Evolutionary conservation across 2,329 filamentous ascomycete species (phyloP).

Genomic region (Cytospora chrysosperma): DNA sequence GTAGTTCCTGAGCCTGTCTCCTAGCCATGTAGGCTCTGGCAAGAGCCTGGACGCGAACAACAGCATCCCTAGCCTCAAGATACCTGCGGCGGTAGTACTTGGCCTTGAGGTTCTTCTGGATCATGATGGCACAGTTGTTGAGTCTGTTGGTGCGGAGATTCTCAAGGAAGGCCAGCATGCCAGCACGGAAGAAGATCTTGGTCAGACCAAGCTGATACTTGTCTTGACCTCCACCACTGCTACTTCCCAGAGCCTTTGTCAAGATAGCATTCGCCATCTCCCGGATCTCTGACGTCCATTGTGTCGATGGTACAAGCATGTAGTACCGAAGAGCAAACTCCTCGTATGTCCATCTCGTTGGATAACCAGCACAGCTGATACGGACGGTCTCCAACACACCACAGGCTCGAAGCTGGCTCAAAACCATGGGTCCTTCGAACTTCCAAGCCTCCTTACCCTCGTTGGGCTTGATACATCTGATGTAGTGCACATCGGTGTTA

Average conservation of each 20-base stretch:
- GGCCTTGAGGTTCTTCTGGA: constrained; percentile 95
- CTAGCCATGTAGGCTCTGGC: constrained; percentile 77
- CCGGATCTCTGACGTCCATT: constrained; percentile 92
- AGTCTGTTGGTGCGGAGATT: constrained; percentile 87
- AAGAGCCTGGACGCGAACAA: constrained; percentile 77
- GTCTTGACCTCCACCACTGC: constrained; percentile 71
- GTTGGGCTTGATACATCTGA: constrained; percentile 98
- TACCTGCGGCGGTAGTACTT: constrained; percentile 95
- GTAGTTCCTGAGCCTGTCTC: constrained; percentile 73
- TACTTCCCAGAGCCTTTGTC: constrained; percentile 79
- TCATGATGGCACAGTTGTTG: constrained; percentile 94
- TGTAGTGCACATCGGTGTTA: constrained; percentile 97
- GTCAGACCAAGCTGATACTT: constrained; percentile 98
- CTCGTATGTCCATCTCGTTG: constrained; percentile 97
- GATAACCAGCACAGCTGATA: constrained; percentile 96
- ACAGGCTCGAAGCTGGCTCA: constrained; percentile 94
- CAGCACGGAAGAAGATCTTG: constrained; percentile 98
- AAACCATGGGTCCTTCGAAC: constrained; percentile 97
- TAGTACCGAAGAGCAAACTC: constrained; percentile 98
- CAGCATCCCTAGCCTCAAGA: constrained; percentile 77
- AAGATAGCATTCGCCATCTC: constrained; percentile 93
- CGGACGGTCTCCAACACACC: constrained; percentile 98
- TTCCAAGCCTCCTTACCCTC: constrained; percentile 96
- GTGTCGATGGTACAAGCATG: constrained; percentile 86
- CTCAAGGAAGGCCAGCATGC: constrained; percentile 97